phyloP scores from a whole-genome alignment of 2,329 filamentous ascomycete species.

The Neopestalotiopsis clavispora region DNA sequence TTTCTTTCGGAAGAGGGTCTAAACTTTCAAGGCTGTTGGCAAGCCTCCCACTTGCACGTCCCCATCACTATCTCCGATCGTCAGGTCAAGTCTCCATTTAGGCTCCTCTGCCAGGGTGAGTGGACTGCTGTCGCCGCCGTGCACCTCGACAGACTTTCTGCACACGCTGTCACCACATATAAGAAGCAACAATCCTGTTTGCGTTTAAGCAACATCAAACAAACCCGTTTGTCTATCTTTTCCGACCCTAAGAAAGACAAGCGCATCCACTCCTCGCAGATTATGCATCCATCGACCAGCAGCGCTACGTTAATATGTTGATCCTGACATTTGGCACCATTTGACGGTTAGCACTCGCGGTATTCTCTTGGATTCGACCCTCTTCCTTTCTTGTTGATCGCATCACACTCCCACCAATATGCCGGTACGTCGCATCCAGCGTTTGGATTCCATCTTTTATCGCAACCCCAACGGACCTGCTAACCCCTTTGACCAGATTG shows the following conservation, averaged over 20 bases:
- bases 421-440: slow-evolving; percentile 15
- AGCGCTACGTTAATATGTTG: slow-evolving; percentile 6
- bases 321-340: slow-evolving; percentile 9
- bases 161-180: not conserved
- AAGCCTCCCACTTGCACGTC: not conserved
- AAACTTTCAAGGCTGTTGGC: not conserved
- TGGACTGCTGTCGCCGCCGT: not conserved
- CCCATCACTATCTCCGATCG: slow-evolving; percentile 3
- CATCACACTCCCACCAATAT: slow-evolving; percentile 27
- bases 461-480: slow-evolving; percentile 19
- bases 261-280: not conserved
- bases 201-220: not conserved
- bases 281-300: slow-evolving; percentile 12
- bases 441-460: slow-evolving; percentile 10
- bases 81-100: slow-evolving; percentile 5
- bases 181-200: not conserved
- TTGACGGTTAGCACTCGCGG: slow-evolving; percentile 8
- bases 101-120: not conserved
- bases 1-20: not conserved
- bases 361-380: not conserved
- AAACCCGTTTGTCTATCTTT: not conserved
- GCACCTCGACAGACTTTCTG: not conserved
- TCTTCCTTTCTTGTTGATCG: slow-evolving; percentile 20
- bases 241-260: not conserved
- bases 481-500: slow-evolving; percentile 46